Conservation (phyloP, 1,139 yeast species). For the Protomyces inundatus region DNA sequence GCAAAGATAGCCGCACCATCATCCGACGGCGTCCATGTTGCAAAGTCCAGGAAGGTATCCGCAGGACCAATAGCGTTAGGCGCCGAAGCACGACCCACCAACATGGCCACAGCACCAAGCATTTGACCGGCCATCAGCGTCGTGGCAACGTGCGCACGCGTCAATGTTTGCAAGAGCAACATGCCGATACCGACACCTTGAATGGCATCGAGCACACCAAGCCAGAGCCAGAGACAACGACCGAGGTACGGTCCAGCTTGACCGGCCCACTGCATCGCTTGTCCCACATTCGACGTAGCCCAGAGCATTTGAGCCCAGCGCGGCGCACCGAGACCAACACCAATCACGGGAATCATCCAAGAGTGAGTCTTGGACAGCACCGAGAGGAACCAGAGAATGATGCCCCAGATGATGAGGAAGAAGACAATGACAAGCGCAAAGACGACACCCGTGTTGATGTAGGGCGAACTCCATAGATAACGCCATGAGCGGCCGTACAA, state of each 20-base stretch:
- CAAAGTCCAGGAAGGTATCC: constrained; percentile 26
- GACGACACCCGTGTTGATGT: constrained; percentile 15
- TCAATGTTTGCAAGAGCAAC: constrained; percentile 27
- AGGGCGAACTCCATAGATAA: constrained; percentile 26
- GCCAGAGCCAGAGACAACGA: constrained; percentile 29
- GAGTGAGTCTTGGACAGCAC: constrained; percentile 26
- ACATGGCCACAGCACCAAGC: constrained; percentile 26
- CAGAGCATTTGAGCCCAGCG: constrained; percentile 28
- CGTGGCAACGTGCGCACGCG: constrained; percentile 27
- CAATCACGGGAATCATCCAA: constrained; percentile 28
- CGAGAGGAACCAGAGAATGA: constrained; percentile 11
- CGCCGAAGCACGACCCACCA: constrained; percentile 26
- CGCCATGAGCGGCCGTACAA: constrained; percentile 28
- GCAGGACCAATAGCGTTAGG: constrained; percentile 28
- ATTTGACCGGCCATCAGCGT: constrained; percentile 28
- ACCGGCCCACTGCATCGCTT: constrained; percentile 28
- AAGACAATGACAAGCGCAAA: constrained; percentile 24
- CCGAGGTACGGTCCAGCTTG: constrained; percentile 27
- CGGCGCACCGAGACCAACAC: constrained; percentile 29
- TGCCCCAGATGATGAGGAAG: constrained; percentile 27
- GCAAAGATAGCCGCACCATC: constrained; percentile 24
- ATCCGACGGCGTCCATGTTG: constrained; percentile 23
- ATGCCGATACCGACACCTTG: constrained; percentile 30
- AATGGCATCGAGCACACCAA: constrained; percentile 28
- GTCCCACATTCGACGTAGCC: constrained; percentile 28